phyloP scores from a whole-genome alignment of 176 grass and related monocot species.

The Eleusine coracana region DNA sequence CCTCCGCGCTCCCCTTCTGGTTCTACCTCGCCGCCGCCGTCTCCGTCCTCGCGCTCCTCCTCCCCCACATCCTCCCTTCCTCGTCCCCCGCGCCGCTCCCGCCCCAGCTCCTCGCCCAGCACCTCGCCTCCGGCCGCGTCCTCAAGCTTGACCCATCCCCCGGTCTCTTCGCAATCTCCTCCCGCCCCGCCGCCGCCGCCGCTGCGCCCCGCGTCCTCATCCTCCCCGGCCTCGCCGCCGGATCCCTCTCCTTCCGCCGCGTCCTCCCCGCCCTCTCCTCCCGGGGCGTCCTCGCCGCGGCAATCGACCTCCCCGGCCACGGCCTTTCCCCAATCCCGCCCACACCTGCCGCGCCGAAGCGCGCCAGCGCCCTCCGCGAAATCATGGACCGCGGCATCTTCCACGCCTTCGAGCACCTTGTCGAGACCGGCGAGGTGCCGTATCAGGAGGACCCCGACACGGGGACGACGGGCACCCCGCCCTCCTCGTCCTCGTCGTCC shows the following conservation, averaged over 20 bases:
- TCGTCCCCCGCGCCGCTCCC: conserved; percentile 31
- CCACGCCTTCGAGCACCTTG: conserved; percentile 81
- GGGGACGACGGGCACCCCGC: not conserved
- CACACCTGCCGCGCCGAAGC: not conserved
- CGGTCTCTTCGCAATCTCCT: conserved; percentile 55
- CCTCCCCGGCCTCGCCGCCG: conserved; percentile 61
- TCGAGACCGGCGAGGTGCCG: conserved; percentile 69
- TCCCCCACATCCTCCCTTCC: conserved; percentile 38
- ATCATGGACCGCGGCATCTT: conserved; percentile 74
- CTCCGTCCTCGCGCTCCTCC: conserved; percentile 62
- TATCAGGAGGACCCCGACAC: conserved; percentile 54
- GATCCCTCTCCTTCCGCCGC: conserved; percentile 72
- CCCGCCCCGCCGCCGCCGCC: conserved; percentile 22
- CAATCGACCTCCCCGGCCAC: conserved; percentile 63
- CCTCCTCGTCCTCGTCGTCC: conserved; percentile 36
- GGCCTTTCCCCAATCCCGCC: conserved; percentile 53
- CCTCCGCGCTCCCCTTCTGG: conserved; percentile 69
- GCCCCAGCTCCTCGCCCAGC: conserved; percentile 39
- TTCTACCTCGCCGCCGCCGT: conserved; percentile 70
- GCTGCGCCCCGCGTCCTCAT: conserved; percentile 50
- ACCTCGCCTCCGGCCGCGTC: conserved; percentile 54
- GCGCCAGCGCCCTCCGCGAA: conserved; percentile 41
- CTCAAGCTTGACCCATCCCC: conserved; percentile 51
- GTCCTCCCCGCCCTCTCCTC: conserved; percentile 47
- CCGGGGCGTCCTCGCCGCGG: conserved; percentile 37